These are phyloP conservation scores for Neocallimastix lanati DNA, from an alignment of 192 early-diverging fungal genomes.

Conservation along the genomic window DNA sequence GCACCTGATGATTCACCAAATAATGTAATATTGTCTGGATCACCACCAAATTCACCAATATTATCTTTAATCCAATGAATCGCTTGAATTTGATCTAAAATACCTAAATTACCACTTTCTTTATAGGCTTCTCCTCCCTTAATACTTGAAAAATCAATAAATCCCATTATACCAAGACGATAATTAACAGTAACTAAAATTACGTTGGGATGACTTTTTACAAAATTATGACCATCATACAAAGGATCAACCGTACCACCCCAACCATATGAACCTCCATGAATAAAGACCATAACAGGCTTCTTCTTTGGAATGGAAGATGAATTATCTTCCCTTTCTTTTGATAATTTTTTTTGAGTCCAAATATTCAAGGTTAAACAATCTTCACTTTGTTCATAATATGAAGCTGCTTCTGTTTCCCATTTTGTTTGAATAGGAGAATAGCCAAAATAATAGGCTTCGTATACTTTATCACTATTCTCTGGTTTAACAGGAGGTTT, in stretches of 20 bases:
- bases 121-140: not conserved
- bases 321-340: no score
- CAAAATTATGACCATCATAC: not conserved
- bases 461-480: not conserved
- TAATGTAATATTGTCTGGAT: slow-evolving; percentile 23
- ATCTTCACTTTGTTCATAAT: not conserved
- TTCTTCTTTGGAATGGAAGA: no score
- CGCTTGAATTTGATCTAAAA: slow-evolving; percentile 31
- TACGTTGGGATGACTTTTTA: not conserved
- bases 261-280: not conserved
- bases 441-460: not conserved
- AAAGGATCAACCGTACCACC: not conserved
- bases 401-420: not conserved
- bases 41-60: slow-evolving; percentile 33
- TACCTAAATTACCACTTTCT: slow-evolving; percentile 14
- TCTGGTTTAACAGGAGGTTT: not conserved
- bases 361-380: not conserved
- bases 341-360: not conserved
- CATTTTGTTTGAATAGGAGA: not conserved
- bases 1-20: slow-evolving; percentile 33
- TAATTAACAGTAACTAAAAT: not conserved
- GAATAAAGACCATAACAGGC: not conserved
- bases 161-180: not conserved
- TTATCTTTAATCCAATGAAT: slow-evolving; percentile 35
- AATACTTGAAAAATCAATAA: not conserved